Evolutionary conservation across 2,329 filamentous ascomycete species (phyloP).

Genomic region (Tolypocladium amazonense): DNA sequence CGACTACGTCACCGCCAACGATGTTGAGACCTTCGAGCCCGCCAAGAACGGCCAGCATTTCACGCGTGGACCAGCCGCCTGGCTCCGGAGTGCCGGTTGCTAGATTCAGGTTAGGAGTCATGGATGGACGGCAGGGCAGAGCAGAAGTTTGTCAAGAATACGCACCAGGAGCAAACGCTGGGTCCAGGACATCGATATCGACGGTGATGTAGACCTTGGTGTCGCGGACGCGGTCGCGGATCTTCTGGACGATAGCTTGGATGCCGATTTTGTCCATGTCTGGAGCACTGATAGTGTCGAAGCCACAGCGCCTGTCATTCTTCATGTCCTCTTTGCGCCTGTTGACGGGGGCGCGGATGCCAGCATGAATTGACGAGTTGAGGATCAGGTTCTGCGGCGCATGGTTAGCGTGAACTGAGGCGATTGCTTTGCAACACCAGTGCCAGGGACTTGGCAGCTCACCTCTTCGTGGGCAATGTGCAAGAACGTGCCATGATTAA

Average conservation of each 20-base stretch:
- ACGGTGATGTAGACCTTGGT: conserved; percentile 62
- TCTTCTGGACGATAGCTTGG: conserved; percentile 52
- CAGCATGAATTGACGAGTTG: conserved; percentile 67
- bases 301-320: conserved; percentile 12
- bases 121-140: neutral
- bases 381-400: conserved; percentile 39
- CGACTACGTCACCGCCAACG: conserved; percentile 76
- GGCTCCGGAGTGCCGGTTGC: conserved; percentile 77
- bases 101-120: conserved; percentile 14
- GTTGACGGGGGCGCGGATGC: conserved; percentile 62
- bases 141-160: neutral
- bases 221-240: conserved; percentile 59
- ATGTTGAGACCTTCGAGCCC: conserved; percentile 70
- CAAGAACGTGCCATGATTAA: conserved; percentile 14
- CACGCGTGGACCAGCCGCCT: conserved; percentile 75
- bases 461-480: conserved; percentile 14
- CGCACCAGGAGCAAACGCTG: conserved; percentile 22
- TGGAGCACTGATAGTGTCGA: conserved; percentile 9
- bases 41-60: conserved; percentile 67
- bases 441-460: neutral
- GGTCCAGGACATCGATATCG: conserved; percentile 76
- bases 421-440: neutral
- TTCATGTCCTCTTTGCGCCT: conserved; percentile 22
- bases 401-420: neutral
- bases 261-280: conserved; percentile 72